A percentile compares a stretch with the other conserved stretches of the same genome.
phyloP scores from a whole-genome alignment of 2,329 filamentous ascomycete genomes.

The Nothopassalora personata region DNA sequence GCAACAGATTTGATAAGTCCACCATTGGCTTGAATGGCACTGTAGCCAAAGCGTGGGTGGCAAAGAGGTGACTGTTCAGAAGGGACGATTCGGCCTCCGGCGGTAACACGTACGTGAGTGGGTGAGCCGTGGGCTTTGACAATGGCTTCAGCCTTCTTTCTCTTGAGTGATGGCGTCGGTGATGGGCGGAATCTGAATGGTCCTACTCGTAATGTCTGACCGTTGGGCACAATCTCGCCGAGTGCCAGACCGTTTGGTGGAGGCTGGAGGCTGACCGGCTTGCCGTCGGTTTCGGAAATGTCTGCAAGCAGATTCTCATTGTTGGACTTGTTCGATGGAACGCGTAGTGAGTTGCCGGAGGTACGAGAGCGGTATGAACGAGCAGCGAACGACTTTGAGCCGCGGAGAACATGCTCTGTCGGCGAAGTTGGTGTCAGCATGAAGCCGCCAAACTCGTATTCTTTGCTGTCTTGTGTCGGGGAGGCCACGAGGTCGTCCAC shows the following conservation, averaged over 20 bases:
- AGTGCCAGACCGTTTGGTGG: constrained; percentile 22
- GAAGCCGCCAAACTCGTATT: background rate
- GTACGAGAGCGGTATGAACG: constrained; percentile 32
- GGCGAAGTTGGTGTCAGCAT: constrained; percentile 7
- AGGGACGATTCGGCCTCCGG: constrained; percentile 49
- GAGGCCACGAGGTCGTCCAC: constrained; percentile 21
- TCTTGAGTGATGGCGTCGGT: constrained; percentile 47
- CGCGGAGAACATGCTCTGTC: constrained; percentile 36
- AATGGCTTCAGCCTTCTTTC: constrained; percentile 45
- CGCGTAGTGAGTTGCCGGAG: constrained; percentile 26
- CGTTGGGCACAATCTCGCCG: constrained; percentile 32
- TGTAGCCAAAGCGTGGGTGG: constrained; percentile 36
- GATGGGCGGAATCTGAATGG: constrained; percentile 34
- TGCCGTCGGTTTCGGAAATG: constrained; percentile 16
- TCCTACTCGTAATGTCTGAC: constrained; percentile 24
- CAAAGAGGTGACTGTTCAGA: constrained; percentile 39
- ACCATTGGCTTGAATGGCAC: constrained; percentile 34
- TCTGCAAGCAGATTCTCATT: constrained; percentile 30
- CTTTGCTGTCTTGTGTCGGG: constrained; percentile 2
- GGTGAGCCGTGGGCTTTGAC: constrained; percentile 50
- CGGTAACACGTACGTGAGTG: constrained; percentile 47
- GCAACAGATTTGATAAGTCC: constrained; percentile 34
- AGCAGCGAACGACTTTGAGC: constrained; percentile 34
- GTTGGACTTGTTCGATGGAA: constrained; percentile 25
- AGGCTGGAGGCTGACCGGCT: constrained; percentile 8